Evolutionary conservation across 2,329 filamentous ascomycete species (phyloP).

Genomic region (Fusarium tupiense): DNA sequence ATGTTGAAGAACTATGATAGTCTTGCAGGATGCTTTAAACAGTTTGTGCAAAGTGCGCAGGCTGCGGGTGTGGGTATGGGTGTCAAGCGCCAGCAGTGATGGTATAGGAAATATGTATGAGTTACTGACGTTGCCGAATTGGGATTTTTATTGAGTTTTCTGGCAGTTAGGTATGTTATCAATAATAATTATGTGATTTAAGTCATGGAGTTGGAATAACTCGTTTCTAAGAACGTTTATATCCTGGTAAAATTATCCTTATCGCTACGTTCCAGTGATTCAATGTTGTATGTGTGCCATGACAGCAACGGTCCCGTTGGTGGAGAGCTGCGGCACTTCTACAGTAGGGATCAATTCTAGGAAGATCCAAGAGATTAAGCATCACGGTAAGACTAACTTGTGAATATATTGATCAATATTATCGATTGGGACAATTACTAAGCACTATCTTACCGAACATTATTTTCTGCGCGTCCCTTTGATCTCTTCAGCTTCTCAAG

Average conservation of each 20-base stretch:
- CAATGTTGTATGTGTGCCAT: neutral
- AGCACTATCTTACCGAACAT: neutral
- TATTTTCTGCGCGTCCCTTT: accelerated
- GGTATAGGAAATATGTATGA: accelerated
- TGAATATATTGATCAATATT: no score
- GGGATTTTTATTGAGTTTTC: no score
- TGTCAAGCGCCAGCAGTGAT: neutral
- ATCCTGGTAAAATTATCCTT: no score
- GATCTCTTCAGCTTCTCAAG: neutral
- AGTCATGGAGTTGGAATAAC: neutral
- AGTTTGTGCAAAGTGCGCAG: constrained; percentile 7
- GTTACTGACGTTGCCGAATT: neutral
- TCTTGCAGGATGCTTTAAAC: neutral
- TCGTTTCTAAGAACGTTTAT: no score
- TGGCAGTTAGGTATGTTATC: no score
- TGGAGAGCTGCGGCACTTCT: neutral
- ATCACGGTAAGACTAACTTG: accelerated
- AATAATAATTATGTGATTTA: no score
- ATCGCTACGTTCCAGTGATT: no score
- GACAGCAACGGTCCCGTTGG: no score
- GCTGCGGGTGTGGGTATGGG: neutral
- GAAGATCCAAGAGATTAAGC: neutral
- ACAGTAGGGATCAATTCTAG: no score
- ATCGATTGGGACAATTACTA: accelerated
- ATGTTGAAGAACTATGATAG: neutral